Conservation (phyloP, 345 rosid genomes). For the Salix dunnii region DNA sequence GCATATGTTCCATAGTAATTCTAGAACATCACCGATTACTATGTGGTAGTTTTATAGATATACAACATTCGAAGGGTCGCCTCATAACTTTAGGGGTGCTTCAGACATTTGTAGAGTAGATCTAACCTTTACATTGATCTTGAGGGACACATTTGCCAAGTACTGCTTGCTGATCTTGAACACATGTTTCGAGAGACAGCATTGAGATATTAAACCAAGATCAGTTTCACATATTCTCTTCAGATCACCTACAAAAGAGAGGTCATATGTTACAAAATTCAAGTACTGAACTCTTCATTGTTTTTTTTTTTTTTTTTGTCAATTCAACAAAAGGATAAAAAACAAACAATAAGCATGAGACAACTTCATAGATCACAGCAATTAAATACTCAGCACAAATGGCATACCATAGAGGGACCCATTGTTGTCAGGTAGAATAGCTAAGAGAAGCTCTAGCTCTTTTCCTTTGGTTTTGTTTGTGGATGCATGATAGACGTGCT, state of each 20-base stretch:
- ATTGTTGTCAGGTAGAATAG: conserved; percentile 91
- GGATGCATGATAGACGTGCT: conserved; percentile 77
- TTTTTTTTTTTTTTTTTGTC: neutral
- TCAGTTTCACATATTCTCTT: conserved; percentile 98
- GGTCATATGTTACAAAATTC: conserved; percentile 1
- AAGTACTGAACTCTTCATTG: neutral
- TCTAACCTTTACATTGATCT: conserved; percentile 94
- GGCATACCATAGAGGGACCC: conserved; percentile 86
- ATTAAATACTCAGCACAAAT: neutral
- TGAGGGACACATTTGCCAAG: conserved; percentile 89
- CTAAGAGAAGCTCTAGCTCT: conserved; percentile 90
- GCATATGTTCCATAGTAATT: neutral
- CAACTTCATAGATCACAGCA: neutral
- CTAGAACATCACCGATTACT: neutral
- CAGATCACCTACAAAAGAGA: conserved; percentile 64
- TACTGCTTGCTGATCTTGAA: conserved; percentile 97
- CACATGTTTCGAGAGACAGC: conserved; percentile 95
- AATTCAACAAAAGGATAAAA: neutral
- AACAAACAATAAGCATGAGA: neutral
- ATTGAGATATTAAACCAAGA: conserved; percentile 91
- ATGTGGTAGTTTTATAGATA: neutral
- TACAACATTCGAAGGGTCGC: neutral
- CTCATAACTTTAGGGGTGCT: neutral
- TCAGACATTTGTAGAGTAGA: neutral
- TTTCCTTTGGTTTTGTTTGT: conserved; percentile 87